Evolutionary conservation across 1,284 basidiomycete species (phyloP), one percentile per base, ranked within the genome.

Genomic region (Thelephora terrestris): DNA sequence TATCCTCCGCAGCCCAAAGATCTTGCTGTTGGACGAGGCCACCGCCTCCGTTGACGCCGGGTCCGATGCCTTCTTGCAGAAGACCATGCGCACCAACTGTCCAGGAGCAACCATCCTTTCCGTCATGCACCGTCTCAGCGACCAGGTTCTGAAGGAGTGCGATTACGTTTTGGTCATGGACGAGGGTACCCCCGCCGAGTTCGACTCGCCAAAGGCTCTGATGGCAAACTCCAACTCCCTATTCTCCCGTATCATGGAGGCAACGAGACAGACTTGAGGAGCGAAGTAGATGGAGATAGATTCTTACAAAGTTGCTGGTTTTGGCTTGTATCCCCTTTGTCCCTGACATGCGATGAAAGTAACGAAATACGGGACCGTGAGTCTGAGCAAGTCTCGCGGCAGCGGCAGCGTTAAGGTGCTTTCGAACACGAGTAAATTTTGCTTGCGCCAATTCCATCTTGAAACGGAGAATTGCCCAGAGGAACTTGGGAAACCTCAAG

Each of bases 11-110:
- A 56, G 64, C 48, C 68, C 68, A 49, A 75, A 70, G 57, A 66
- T 78, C 23, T 57, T 76, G 16, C 65, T 78, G 4, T 61, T 78
- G 42, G 76, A 78, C 56, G 76, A 78, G 53, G 64, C 60, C 24
- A 65, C 62, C 1, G 63, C 63, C 32, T 65, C 64, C 3, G 61
- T 66, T 37, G 62, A 64, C 44, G 51, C 59, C 24, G 61, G 61
- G 23, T 52, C 61, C n/a, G 60, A 61, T 47, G 61, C 56, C 34
- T 62, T 60, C 50, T 61, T 61, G 23, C 62, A 64, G 34, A 52
- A 61, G 23, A 61, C 59, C 2, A 63, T 63, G 59, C 60, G 60
- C 34, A 48, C 18, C 35, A 62, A 58, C 48, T 61, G 61, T 43
- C 58, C 60, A 10, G 34, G 47, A 14, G 60, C 60, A 1, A 61